Evolutionary conservation across 2,329 filamentous ascomycete genomes (phyloP).

Genomic region (Beauveria sp.): DNA sequence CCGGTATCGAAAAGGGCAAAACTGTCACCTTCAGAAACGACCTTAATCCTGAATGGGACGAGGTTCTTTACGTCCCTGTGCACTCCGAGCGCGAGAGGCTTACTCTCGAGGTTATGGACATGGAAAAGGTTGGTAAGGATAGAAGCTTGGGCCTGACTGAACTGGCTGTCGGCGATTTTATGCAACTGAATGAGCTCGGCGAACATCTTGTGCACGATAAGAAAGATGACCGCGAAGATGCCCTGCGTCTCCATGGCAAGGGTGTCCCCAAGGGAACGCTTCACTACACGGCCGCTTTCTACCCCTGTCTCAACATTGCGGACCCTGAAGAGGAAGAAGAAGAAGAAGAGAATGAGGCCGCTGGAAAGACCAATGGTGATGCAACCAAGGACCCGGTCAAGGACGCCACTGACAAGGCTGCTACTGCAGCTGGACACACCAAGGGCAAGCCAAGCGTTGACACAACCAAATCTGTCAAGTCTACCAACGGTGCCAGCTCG

Average conservation of each 20-base stretch:
- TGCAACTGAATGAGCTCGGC: conserved; percentile 68
- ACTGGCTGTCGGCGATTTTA: conserved; percentile 68
- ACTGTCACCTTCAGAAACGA: conserved; percentile 97
- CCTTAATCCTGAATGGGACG: conserved; percentile 90
- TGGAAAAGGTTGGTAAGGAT: conserved; percentile 87
- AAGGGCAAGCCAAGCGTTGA: conserved; percentile 36
- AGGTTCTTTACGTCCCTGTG: conserved; percentile 88
- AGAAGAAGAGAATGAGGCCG: conserved; percentile 34
- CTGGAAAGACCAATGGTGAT: conserved; percentile 2
- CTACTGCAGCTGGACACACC: conserved; percentile 27
- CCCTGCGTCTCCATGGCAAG: conserved; percentile 67
- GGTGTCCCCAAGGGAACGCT: conserved; percentile 71
- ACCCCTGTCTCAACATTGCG: conserved; percentile 76
- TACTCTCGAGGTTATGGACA: conserved; percentile 90
- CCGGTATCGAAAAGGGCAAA: conserved; percentile 81
- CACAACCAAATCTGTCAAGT: conserved; percentile 2
- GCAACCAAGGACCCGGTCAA: conserved; percentile 19
- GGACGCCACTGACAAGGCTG: conserved; percentile 36
- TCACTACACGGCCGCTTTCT: conserved; percentile 81
- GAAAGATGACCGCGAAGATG: conserved; percentile 59
- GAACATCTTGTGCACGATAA: conserved; percentile 73
- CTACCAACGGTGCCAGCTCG: conserved; percentile 28
- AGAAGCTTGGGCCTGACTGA: conserved; percentile 79
- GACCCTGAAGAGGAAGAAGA: conserved; percentile 84
- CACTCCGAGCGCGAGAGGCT: conserved; percentile 79